These are phyloP conservation scores for Selenicereus undatus DNA, from an alignment of 148 eudicot species.

Conservation along the genomic window DNA sequence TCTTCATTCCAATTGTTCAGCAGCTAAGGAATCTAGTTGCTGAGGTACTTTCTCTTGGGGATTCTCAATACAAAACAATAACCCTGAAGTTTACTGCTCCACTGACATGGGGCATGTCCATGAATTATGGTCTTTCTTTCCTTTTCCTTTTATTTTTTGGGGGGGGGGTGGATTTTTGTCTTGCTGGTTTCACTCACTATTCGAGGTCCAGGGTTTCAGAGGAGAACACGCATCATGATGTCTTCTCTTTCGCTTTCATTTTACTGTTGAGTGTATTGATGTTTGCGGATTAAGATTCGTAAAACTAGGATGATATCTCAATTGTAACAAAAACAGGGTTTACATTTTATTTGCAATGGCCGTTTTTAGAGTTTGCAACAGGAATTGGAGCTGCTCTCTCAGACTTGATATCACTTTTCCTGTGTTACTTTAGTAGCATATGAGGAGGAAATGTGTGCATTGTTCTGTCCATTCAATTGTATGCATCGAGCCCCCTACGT, in stretches of 20 bases:
- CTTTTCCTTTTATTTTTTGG: not conserved
- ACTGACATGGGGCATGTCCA: not conserved
- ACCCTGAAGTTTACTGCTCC: not conserved
- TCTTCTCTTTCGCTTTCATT: not conserved
- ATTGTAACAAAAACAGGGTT: conserved; percentile 21
- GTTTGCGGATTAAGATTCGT: not conserved
- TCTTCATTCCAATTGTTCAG: not conserved
- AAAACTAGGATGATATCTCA: not conserved
- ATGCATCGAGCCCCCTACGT: no score
- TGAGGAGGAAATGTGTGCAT: not conserved
- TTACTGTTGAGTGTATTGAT: not conserved
- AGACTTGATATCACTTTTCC: no score
- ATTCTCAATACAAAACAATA: not conserved
- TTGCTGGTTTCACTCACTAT: not conserved
- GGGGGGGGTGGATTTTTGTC: not conserved
- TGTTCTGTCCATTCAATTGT: no score
- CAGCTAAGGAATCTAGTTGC: not conserved
- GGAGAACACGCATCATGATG: not conserved
- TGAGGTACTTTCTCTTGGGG: not conserved
- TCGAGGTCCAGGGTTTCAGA: not conserved
- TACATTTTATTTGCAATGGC: not conserved
- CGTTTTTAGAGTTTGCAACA: not conserved
- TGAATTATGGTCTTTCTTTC: not conserved
- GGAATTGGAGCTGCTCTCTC: not conserved
- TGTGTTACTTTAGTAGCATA: not conserved